Base-by-base conservation (phyloP, 1,284 basidiomycete genomes). In the Ganoderma lucidum region DNA sequence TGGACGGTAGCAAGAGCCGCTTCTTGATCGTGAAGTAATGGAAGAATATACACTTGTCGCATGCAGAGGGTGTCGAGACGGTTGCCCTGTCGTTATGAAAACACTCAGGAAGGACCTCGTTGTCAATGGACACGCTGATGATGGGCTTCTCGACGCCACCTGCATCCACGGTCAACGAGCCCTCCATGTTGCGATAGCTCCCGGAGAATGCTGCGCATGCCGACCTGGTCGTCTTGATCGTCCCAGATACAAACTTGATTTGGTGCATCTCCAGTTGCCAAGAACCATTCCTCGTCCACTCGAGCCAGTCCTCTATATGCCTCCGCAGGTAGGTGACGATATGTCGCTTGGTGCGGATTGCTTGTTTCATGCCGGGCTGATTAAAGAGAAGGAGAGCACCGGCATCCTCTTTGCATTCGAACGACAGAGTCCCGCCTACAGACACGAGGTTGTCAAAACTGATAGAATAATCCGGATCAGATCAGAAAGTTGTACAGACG, bases 21-120 rank as follows among this genome's bases (percentile, higher is more conserved):
- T 30, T 64, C 64, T 68, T 70, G 59, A 62, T n/a, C 55, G 64
- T 64, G 59, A 63, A 72, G 58, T 72, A 72, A 63, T 72, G 37
- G 28, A 72, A 10, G 56, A 72, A 72, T 6, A 70, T n/a, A 30
- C 66, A 66, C 19, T 72, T 68, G n/a, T 67, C 35, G 15, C 63
- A 5, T 23, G 12, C 28, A 19, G 23, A 2, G 17, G 6, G 28
- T 1, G 48, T n/a, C n/a, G 15, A 19, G 65, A 32, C 23, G 45
- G n/a, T 48, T 15, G 1, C 17, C 30, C n/a, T 65, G 8, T 41
- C 45, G 45, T 70, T 70, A 56, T 62, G n/a, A n/a, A n/a, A 70
- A 19, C 55, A 37, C 39, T 8, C 5, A 9, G 42, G 23, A 2
- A 67, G 14, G 9, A 45, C 15, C 1, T 56, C 55, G 4, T 48